Base-by-base conservation (phyloP, 2,329 filamentous ascomycete genomes). In the Epichloe sp. region DNA sequence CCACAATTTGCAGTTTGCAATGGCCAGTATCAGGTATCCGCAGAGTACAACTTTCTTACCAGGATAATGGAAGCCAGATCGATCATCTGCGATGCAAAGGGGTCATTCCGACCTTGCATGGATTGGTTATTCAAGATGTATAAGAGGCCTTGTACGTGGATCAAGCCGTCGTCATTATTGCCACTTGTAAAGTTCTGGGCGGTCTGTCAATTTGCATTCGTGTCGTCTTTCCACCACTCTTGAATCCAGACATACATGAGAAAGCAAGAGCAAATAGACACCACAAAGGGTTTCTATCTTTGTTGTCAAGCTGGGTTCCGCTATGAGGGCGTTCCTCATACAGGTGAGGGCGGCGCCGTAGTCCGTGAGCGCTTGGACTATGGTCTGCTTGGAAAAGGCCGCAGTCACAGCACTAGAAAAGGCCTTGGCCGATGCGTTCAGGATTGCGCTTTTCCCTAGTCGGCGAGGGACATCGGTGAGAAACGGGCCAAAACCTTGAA, bases 401-500 rank as follows among this genome's bases (percentile, higher is more conserved):
- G 55, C 59, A 1, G 61, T 54, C 23, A 59, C 61, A 0, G 62
- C 58, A 2, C 56, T 59, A 1, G 60, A 57, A 3, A 69, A 56
- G 7, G 63, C 62, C 26, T 60, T 60, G 4, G 64, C 61, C 0
- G 66, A 58, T 0, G 67, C 64, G 53, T 76, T 73, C 0, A 78
- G 61, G 1, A 73, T 72, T 45, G 65, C 62, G 44, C 72, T 76
- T 11, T 53, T 60, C 1, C 73, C 75, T 1, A 77, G 55, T 0
- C 72, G 68, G 37, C 58, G 57, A 0, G 75, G 75, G 1, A 77
- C 59, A n/a, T 72, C 63, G 1, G 61, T 59, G 11, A 77, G 57
- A 54, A 72, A 77, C 0, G 59, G 56, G 1, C 74, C 75, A 53
- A 73, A 77, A 14, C 69, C 71, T 42, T 62, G 62, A 6, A 77